Evolutionary conservation across 495 filamentous ascomycete species (phyloP).

Genomic region (Penicillium desertorum): DNA sequence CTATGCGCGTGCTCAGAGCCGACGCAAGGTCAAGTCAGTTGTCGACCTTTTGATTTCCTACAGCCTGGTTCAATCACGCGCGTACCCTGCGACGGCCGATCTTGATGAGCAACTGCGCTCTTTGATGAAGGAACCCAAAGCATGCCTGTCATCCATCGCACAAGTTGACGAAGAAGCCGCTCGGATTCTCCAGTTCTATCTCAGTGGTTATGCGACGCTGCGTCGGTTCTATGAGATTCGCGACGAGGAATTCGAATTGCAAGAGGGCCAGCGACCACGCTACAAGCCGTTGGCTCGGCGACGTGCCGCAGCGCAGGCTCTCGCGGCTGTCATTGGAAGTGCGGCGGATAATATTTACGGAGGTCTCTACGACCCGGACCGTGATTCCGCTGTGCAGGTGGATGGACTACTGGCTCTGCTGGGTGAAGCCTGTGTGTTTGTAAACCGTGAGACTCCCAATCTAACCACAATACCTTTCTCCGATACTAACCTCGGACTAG

Average conservation of each 20-base stretch:
- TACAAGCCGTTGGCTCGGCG: constrained; percentile 55
- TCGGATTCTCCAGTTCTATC: constrained; percentile 70
- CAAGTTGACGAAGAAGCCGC: constrained; percentile 73
- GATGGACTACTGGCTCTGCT: constrained; percentile 81
- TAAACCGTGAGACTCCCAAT: constrained; percentile 53
- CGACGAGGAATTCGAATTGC: constrained; percentile 56
- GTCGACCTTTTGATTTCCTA: constrained; percentile 83
- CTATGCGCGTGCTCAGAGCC: constrained; percentile 75
- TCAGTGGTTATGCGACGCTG: constrained; percentile 88
- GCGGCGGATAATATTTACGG: constrained; percentile 86
- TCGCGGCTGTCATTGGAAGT: constrained; percentile 76
- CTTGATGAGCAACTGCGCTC: constrained; percentile 66
- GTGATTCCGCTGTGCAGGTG: constrained; percentile 77
- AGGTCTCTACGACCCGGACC: constrained; percentile 75
- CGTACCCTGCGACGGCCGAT: constrained; percentile 65
- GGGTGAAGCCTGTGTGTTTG: constrained; percentile 76
- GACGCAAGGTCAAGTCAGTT: constrained; percentile 73
- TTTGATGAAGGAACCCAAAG: constrained; percentile 65
- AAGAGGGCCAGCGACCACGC: constrained; percentile 42
- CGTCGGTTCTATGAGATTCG: constrained; percentile 84
- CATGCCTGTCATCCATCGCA: constrained; percentile 63
- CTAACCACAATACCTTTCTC: not conserved
- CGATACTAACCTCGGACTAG: constrained; percentile 26
- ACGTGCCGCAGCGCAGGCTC: constrained; percentile 64
- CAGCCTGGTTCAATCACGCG: constrained; percentile 77